A percentile compares a stretch with the other conserved stretches of the same genome.
Conservation (phyloP, 352 stramenopile species). For the Phytophthora rubi region DNA sequence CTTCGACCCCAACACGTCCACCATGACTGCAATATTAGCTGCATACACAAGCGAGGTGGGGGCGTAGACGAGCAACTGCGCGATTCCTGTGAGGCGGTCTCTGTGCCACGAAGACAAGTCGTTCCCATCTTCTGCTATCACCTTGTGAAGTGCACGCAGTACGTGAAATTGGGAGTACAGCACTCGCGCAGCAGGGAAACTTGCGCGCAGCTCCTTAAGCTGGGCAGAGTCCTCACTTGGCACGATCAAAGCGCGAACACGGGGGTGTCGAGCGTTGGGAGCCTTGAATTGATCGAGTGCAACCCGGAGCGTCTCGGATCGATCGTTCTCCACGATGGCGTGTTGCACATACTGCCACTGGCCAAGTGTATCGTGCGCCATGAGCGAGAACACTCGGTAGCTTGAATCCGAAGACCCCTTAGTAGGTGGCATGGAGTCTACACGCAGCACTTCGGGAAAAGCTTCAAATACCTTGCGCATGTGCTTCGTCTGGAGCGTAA, state of each 20-base stretch:
- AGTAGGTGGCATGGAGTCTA: conserved; percentile 18
- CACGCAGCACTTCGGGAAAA: conserved; percentile 44
- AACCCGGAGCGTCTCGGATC: conserved; percentile 33
- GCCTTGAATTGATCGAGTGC: conserved; percentile 42
- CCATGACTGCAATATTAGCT: conserved; percentile 35
- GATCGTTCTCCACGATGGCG: conserved; percentile 45
- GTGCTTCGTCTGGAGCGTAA: conserved; percentile 46
- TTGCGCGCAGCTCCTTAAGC: conserved; percentile 22
- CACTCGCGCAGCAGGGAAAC: conserved; percentile 34
- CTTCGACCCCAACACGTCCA: conserved; percentile 35
- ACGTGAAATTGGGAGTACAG: conserved; percentile 51
- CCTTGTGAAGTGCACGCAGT: conserved; percentile 36
- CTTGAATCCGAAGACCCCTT: conserved; percentile 20
- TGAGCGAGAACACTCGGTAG: conserved; percentile 40
- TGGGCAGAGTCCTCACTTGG: conserved; percentile 18
- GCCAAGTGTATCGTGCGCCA: conserved; percentile 41
- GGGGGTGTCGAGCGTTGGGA: conserved; percentile 30
- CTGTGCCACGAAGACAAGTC: conserved; percentile 44
- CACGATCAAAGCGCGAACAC: conserved; percentile 37
- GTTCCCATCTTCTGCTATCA: conserved; percentile 29
- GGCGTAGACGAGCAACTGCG: conserved; percentile 41
- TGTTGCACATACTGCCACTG: conserved; percentile 50
- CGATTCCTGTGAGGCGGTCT: conserved; percentile 42
- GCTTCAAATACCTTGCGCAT: conserved; percentile 45
- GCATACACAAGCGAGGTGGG: conserved; percentile 35